Evolutionary conservation across 192 early-diverging fungal genomes (phyloP).

Genomic region (Coemansia sp.): DNA sequence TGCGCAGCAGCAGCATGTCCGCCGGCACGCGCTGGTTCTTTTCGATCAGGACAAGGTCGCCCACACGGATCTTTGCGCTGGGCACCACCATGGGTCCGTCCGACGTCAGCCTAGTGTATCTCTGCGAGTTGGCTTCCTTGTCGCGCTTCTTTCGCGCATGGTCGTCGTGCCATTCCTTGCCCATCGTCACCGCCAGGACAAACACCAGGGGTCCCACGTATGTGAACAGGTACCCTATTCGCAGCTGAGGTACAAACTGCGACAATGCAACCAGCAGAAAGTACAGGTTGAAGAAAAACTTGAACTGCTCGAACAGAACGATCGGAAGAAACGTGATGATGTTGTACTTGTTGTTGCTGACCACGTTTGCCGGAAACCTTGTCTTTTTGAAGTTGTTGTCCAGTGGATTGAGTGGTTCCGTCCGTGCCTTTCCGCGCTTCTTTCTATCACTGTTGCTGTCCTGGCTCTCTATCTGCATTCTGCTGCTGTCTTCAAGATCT

Average conservation of each 20-base stretch:
- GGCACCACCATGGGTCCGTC: slow-evolving; percentile 63
- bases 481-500: background rate
- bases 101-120: slow-evolving; percentile 65
- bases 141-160: slow-evolving; percentile 77
- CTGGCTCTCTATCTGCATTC: too few species aligned
- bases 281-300: slow-evolving; percentile 94
- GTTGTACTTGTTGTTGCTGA: slow-evolving; percentile 88
- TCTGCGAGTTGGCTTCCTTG: slow-evolving; percentile 86
- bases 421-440: slow-evolving; percentile 23
- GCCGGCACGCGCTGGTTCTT: slow-evolving; percentile 93
- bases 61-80: slow-evolving; percentile 83
- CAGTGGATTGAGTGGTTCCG: slow-evolving; percentile 45
- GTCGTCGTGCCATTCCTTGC: slow-evolving; percentile 92
- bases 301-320: slow-evolving; percentile 89
- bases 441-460: background rate
- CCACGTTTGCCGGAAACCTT: slow-evolving; percentile 74
- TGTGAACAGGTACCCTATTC: slow-evolving; percentile 80
- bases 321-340: slow-evolving; percentile 75
- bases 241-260: slow-evolving; percentile 86
- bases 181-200: slow-evolving; percentile 86
- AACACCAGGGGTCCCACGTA: slow-evolving; percentile 94
- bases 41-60: slow-evolving; percentile 79
- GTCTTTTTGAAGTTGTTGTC: slow-evolving; percentile 39
- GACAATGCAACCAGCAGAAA: slow-evolving; percentile 87
- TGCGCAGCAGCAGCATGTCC: slow-evolving; percentile 84